Evolutionary conservation across 108 stramenopile species (phyloP), one percentile per base, ranked within the genome.

Genomic region (Chaetoceros muelleri): DNA sequence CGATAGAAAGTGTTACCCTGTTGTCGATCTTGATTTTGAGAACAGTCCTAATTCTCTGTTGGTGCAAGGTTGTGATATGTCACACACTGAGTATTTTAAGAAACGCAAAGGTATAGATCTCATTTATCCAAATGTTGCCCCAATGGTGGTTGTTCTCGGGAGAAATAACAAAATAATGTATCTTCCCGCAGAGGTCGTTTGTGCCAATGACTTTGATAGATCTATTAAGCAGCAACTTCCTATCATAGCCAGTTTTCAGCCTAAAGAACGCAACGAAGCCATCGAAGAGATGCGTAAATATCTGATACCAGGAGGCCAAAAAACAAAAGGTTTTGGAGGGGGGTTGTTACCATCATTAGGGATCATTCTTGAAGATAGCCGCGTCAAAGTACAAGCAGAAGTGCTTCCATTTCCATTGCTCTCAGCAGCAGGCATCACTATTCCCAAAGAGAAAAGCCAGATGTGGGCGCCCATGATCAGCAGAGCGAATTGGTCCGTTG

Each of bases 211-310:
- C 52, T 62, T 82, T 13, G 81, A 78, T 26, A 10, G 34, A 0
- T 23, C 54, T 2, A 52, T 82, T n/a, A 72, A 73, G 66, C 54
- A 70, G 48, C 67, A 76, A 60, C 66, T 82, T 16, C 81, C 81
- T 2, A 61, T 67, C 71, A 78, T 82, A 71, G 81, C 81, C 0
- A 76, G 77, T 47, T 82, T 64, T 52, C 71, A 61, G 16, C 81
- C 81, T 18, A 55, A 67, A 8, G 44, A 24, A 2, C 30, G 76
- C 29, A 68, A 75, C 61, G 45, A 55, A 21, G 81, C 74, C 0
- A 74, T 82, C 51, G 81, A 82, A 2, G 65, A 71, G 45, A 73
- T 82, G 28, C 48, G 64, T 1, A 28, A 49, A 13, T 78, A 63
- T 46, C 46, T 82, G 45, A 57, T 69, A 28, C 81, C 81, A 17